phyloP scores from a whole-genome alignment of 768 basidiomycete genomes.

The Amanita subjunquillea region DNA sequence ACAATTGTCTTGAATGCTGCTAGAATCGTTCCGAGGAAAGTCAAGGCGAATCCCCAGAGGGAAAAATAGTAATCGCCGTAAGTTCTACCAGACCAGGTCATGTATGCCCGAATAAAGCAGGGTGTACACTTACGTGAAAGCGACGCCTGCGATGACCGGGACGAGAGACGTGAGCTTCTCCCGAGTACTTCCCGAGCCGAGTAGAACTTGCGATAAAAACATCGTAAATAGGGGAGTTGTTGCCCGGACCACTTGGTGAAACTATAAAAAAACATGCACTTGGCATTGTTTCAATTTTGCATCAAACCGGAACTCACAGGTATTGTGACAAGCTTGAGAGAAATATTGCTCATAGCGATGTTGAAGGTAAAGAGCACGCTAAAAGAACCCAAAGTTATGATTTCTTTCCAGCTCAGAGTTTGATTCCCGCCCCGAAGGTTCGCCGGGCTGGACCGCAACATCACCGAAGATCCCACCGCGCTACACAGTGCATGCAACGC shows the following conservation, averaged over 20 bases:
- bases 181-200: constrained; percentile 47
- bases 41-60: constrained; percentile 72
- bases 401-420: constrained; percentile 40
- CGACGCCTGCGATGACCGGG: constrained; percentile 86
- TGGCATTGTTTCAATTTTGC: not conserved
- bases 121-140: constrained; percentile 60
- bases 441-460: constrained; percentile 29
- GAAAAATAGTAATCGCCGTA: constrained; percentile 97
- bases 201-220: constrained; percentile 58
- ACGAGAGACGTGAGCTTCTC: constrained; percentile 63
- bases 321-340: constrained; percentile 79
- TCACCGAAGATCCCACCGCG: constrained; percentile 63
- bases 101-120: not conserved
- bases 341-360: constrained; percentile 90
- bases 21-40: constrained; percentile 82
- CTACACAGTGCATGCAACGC: constrained; percentile 87
- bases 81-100: constrained; percentile 39
- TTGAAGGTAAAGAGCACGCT: constrained; percentile 90
- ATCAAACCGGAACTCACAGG: constrained; percentile 45
- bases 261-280: constrained; percentile 32
- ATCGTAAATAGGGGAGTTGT: constrained; percentile 91
- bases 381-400: constrained; percentile 63
- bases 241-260: constrained; percentile 95
- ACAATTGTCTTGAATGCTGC: constrained; percentile 91
- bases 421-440: constrained; percentile 6